Conservation (phyloP, 108 stramenopile species). For the Cyclotella baltica region DNA sequence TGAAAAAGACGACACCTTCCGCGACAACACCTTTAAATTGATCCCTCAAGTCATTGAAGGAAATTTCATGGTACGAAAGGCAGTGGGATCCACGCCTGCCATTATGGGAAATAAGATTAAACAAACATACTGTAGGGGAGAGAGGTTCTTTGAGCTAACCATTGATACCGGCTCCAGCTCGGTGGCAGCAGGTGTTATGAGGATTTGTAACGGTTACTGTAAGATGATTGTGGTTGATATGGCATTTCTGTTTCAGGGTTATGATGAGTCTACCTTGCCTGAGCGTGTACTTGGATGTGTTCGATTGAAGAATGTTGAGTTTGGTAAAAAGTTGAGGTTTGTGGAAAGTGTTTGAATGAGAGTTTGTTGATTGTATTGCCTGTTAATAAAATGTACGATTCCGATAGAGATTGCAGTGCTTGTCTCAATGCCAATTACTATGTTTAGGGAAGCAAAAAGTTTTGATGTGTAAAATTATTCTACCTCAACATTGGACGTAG, state of each 20-base stretch:
- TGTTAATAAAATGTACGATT: background rate
- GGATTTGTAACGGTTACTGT: constrained; percentile 86
- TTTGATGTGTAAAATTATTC: no score
- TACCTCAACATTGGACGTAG: no score
- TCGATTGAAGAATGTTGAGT: constrained; percentile 74
- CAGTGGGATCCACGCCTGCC: constrained; percentile 92
- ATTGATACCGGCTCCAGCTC: constrained; percentile 86
- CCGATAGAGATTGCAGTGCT: background rate
- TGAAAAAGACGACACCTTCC: constrained; percentile 74
- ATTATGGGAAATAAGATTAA: constrained; percentile 95
- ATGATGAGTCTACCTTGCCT: constrained; percentile 83
- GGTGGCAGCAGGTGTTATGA: constrained; percentile 85
- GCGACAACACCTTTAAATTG: constrained; percentile 92
- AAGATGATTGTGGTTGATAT: constrained; percentile 92
- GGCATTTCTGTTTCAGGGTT: constrained; percentile 91
- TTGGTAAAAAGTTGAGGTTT: constrained; percentile 59
- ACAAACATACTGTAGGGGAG: constrained; percentile 76
- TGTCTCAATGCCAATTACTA: no score
- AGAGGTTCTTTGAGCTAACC: constrained; percentile 91
- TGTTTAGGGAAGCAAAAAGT: no score
- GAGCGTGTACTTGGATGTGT: constrained; percentile 87
- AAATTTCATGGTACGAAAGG: constrained; percentile 92
- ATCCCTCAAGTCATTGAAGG: constrained; percentile 94
- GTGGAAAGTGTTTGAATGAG: constrained; percentile 30
- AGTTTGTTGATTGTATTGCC: background rate